Base-by-base conservation (phyloP, 345 rosid species). In the Citropsis articulata region DNA sequence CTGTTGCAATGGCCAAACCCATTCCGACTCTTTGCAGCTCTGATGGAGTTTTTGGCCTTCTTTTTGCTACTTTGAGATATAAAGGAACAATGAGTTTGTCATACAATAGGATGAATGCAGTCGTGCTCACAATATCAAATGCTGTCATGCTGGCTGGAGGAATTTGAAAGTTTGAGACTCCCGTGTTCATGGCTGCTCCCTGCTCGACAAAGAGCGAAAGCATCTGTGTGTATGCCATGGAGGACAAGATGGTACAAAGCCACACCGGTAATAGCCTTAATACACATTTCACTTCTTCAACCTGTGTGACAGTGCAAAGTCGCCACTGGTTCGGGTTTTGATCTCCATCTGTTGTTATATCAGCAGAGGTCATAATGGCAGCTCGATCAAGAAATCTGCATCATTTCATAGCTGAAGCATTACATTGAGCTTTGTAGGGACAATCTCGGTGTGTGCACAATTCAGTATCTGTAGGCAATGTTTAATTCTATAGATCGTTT, bases 71-170 rank as follows among this genome's bases (percentile, higher is more conserved):
- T 57, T 63, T 81, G 40, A 76, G 31, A 38, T 80, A 75, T 2
- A 66, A 59, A 24, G 89, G 85, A 56, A 76, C 40, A 27, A 83
- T 50, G 40, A 86, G 42, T 73, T 73, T 78, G 75, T 78, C 80
- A 16, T 84, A 81, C 1, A 83, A 53, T 42, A 83, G 24, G 73
- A 86, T 80, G 83, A 82, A 86, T 61, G 77, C 66, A 0, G 83
- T 65, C 2, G 84, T 76, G 84, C 74, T 62, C 18, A 79, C 55
- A 9, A 86, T 84, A 73, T 83, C 81, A n/a, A 85, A 84, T 57
- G 75, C 84, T 12, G 84, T 77, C 89, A 86, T 77, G 75, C 86
- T 77, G 4, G 85, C 86, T 0, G 88, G 91, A 59, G 87, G 91
- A 79, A 78, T 53, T 1, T 81, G 80, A 40, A 86, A 81, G 28